Evolutionary conservation across 768 basidiomycete genomes (phyloP).

Genomic region (Macrolepiota albuminosa): DNA sequence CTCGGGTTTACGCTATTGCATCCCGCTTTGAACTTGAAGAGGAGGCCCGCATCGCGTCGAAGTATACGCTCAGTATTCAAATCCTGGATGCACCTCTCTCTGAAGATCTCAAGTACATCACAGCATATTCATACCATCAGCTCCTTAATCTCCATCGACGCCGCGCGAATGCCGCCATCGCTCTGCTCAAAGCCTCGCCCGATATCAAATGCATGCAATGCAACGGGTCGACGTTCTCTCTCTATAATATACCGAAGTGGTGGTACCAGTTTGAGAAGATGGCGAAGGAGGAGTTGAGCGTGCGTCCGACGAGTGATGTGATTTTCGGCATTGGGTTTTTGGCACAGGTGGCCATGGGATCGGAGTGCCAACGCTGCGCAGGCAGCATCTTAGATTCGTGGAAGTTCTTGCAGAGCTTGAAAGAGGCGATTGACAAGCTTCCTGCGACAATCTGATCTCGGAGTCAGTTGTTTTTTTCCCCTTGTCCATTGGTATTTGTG

Average conservation of each 20-base stretch:
- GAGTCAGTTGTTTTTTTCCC: no score
- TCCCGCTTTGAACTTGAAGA: constrained; percentile 59
- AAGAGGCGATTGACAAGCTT: constrained; percentile 49
- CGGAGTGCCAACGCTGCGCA: constrained; percentile 60
- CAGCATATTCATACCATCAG: constrained; percentile 64
- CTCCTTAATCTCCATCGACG: constrained; percentile 56
- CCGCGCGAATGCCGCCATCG: constrained; percentile 45
- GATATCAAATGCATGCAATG: constrained; percentile 66
- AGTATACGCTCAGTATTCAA: constrained; percentile 47
- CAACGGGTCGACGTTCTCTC: constrained; percentile 42
- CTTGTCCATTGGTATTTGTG: neutral
- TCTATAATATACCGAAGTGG: constrained; percentile 58
- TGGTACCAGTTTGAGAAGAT: constrained; percentile 57
- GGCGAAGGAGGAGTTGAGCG: constrained; percentile 53
- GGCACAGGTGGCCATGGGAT: constrained; percentile 40
- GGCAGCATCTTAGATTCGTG: constrained; percentile 63
- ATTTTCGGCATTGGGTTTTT: constrained; percentile 62
- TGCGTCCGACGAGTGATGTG: constrained; percentile 51
- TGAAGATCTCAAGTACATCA: constrained; percentile 61
- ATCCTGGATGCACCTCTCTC: constrained; percentile 53
- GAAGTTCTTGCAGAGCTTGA: constrained; percentile 49
- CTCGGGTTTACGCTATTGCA: constrained; percentile 68
- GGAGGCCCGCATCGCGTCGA: constrained; percentile 59
- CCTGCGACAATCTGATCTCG: constrained; percentile 26
- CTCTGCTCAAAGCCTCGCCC: constrained; percentile 39